Base-by-base conservation (phyloP, 2,329 filamentous ascomycete genomes). In the Penicillium sp. region DNA sequence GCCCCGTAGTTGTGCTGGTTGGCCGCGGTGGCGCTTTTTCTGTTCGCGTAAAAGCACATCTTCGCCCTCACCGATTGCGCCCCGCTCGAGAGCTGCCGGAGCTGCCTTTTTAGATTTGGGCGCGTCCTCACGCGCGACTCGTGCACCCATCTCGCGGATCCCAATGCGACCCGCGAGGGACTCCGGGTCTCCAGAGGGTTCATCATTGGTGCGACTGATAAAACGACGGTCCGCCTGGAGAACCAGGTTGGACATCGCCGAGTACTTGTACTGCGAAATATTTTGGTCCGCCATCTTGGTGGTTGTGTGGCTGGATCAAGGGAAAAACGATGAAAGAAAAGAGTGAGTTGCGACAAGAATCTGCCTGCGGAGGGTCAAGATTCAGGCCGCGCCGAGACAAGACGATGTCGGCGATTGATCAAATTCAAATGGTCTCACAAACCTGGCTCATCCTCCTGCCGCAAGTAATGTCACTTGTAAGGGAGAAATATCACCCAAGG, bases 191-290 rank as follows among this genome's bases (percentile, higher is more conserved):
- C 93, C 93, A 45, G 91, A 97, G 57, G 88, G 84, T 75, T 98
- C 94, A 72, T 98, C 91, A 61, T 84, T 89, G 64, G 89, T 84
- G 69, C 93, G 84, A 57, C 88, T 88, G 63, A 95, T 85, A 69
- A 98, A 97, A 63, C 93, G 85, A 75, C 90, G 85, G 77, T 98
- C 93, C 76, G 89, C 90, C 87, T 98, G 93, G 82, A 98, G 88
- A 69, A 98, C 93, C 88, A 98, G 85, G 83, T 98, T 98, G 76
- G 93, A 98, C 93, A 98, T 97, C 72, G 88, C 89, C 83, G 89
- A 89, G 81, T 96, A 95, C 74, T 96, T 96, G 81, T 95, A 96
- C 74, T 95, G 90, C 72, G 88, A 90, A 65, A 95, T 87, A 85
- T 79, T 77, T 57, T 75, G 72, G 63, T 78, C 86, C 71, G 85